Conservation (phyloP, 1,139 yeast species). For the Torulaspora globosa region DNA sequence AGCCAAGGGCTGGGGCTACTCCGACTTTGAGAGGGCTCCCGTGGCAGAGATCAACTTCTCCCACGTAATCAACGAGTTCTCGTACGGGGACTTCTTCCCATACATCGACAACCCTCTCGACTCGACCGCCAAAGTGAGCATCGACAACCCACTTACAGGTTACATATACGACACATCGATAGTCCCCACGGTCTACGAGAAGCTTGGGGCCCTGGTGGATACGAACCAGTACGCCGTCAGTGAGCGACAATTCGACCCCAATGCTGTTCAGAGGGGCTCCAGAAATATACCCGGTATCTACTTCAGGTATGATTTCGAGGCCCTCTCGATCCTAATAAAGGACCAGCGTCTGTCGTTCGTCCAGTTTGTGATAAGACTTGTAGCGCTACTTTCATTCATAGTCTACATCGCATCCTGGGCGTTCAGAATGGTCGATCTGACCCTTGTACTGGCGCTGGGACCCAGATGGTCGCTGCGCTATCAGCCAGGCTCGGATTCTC, state of each 20-base stretch:
- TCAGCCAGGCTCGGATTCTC: conserved; percentile 28
- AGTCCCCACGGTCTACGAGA: conserved; percentile 75
- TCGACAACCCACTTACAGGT: conserved; percentile 42
- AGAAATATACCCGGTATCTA: conserved; percentile 65
- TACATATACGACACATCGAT: conserved; percentile 70
- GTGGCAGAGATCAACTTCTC: conserved; percentile 66
- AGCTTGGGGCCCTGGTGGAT: conserved; percentile 65
- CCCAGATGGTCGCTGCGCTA: conserved; percentile 37
- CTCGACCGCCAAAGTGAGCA: conserved; percentile 56
- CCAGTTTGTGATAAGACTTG: conserved; percentile 71
- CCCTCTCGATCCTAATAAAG: conserved; percentile 63
- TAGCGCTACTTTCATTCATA: conserved; percentile 52
- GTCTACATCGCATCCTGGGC: conserved; percentile 39
- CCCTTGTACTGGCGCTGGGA: conserved; percentile 36
- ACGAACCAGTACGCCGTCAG: conserved; percentile 87
- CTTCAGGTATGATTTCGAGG: conserved; percentile 84
- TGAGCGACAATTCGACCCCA: conserved; percentile 42
- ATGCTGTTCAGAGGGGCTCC: conserved; percentile 9
- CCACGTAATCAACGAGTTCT: conserved; percentile 80
- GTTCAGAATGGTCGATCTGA: conserved; percentile 32
- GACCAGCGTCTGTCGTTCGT: conserved; percentile 74
- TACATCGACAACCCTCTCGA: conserved; percentile 83
- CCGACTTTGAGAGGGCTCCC: conserved; percentile 42
- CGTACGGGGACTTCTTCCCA: conserved; percentile 89
- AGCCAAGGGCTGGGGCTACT: conserved; percentile 64